Evolutionary conservation across 257 asterid species (phyloP), one percentile per base, ranked within the genome.

Genomic region (Handroanthus guayacan): DNA sequence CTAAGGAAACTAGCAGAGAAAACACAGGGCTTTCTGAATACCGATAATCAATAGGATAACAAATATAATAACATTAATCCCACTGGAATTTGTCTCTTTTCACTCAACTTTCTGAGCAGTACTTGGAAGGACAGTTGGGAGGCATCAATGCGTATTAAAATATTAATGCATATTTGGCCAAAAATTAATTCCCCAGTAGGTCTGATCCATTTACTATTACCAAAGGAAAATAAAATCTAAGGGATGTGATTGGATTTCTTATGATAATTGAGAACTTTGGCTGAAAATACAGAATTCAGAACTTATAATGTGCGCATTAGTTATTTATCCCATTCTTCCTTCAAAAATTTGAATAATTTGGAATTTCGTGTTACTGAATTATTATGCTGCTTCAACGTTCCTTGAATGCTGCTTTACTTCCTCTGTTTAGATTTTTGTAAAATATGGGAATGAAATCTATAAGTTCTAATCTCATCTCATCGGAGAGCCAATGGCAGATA

Each of bases 181-280:
- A 47, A 50, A 38, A 34, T 57, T 52, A 16, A 54, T 44, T 36
- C 6, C 36, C 56, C 4, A 1, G 54, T 14, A 12, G 52, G 39
- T 62, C 74, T 14, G 58, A 77, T 73, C 51, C 17, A 13, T 36
- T 47, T 14, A 37, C 16, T 34, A 20, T 50, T 37, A 41, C 17
- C 5, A 20, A 7, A 64, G 68, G 17, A 51, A 51, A 57, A 41
- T 5, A 47, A 10, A 12, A 76, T 8, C 18, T 16, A 67, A 67
- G 62, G 61, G 62, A 13, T 74, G 39, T 65, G 17, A 34, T 70
- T 54, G 63, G 51, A 55, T 54, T 44, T 17, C 31, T 16, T 74
- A 57, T 74, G 80, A 63, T 73, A 75, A 37, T 25, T 62, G 65
- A 17, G 74, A 67, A 57, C 45, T 41, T n/a, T 60, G 39, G 34